These are phyloP conservation scores for Colletotrichum nymphaeae DNA, from an alignment of 2,329 filamentous ascomycete genomes.

Conservation along the genomic window DNA sequence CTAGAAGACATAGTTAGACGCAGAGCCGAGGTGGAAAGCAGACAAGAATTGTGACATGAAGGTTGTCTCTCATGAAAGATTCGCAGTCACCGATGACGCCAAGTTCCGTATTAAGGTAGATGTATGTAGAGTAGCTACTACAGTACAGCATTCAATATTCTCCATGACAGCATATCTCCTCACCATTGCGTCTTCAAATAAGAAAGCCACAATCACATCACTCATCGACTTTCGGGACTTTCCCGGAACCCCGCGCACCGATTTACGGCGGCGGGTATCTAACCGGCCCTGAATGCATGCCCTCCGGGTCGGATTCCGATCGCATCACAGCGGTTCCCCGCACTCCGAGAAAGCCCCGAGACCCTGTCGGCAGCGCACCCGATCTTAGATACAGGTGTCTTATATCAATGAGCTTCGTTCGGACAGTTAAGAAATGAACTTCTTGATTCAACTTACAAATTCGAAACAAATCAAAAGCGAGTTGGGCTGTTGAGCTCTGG, in stretches of 20 bases:
- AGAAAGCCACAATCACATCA: not conserved
- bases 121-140: too few relatives aligned
- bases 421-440: not conserved
- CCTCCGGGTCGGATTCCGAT: slow-evolving; percentile 10
- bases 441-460: not conserved
- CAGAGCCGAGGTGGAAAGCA: slow-evolving; percentile 38
- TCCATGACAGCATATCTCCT: not conserved
- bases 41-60: not conserved
- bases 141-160: not conserved
- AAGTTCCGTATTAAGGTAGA: too few relatives aligned
- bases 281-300: not conserved
- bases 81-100: not conserved
- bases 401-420: not conserved
- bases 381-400: not conserved
- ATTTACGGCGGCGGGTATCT: not conserved
- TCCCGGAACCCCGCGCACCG: not conserved
- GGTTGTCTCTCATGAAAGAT: not conserved
- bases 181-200: not conserved
- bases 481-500: too few relatives aligned
- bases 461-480: too few relatives aligned
- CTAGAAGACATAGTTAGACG: slow-evolving; percentile 44
- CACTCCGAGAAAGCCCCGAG: slow-evolving; percentile 8
- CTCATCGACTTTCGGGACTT: not conserved
- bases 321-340: not conserved
- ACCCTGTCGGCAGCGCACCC: slow-evolving; percentile 1